Evolutionary conservation across 176 grass and related monocot species (phyloP).

Genomic region (Tillandsia fasciculata): DNA sequence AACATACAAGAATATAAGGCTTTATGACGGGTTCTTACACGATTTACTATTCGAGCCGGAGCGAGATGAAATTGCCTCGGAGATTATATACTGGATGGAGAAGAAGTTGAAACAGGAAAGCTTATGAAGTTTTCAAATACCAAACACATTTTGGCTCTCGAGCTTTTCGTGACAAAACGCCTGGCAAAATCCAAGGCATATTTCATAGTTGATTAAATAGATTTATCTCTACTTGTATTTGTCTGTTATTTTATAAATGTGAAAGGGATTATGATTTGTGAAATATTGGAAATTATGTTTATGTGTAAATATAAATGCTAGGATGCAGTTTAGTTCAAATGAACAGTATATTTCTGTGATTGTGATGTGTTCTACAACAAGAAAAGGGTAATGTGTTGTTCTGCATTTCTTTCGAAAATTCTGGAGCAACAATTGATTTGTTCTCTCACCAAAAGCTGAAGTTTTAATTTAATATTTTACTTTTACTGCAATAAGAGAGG

Average conservation of each 20-base stretch:
- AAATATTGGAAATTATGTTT: no score
- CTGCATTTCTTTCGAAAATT: no score
- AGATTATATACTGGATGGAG: slow-evolving; percentile 95
- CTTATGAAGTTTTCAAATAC: background rate
- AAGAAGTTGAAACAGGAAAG: slow-evolving; percentile 27
- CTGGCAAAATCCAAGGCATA: background rate
- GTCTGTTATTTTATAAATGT: background rate
- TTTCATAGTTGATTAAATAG: background rate
- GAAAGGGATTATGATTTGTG: no score
- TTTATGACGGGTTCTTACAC: slow-evolving; percentile 90
- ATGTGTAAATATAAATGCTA: no score
- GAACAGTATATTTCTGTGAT: background rate
- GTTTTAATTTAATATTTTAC: no score
- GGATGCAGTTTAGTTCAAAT: background rate
- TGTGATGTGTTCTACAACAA: background rate
- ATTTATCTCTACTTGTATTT: background rate
- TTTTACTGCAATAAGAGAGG: no score
- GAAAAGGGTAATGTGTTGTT: no score
- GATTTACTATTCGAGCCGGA: slow-evolving; percentile 95
- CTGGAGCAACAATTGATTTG: no score
- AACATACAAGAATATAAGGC: slow-evolving; percentile 49
- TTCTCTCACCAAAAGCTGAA: no score
- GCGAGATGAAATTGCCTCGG: slow-evolving; percentile 53
- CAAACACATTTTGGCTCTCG: background rate
- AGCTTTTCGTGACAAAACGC: background rate